Conservation (phyloP, 2,329 filamentous ascomycete genomes). For the Lecanicillium sp. region DNA sequence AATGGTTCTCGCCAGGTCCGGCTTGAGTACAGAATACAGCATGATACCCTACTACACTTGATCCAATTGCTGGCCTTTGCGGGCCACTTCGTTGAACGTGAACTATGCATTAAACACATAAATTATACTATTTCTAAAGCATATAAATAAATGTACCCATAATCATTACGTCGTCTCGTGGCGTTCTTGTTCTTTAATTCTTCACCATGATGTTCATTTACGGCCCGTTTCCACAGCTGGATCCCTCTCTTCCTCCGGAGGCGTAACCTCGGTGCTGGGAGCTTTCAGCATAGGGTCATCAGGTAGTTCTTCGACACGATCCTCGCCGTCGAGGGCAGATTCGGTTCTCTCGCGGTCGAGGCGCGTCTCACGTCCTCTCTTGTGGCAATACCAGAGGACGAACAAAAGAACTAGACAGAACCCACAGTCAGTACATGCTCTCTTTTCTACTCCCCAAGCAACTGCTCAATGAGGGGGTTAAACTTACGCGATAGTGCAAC, state of each 20-base stretch:
- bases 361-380: constrained; percentile 80
- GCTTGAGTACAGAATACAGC: too few relatives aligned
- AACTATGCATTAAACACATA: too few relatives aligned
- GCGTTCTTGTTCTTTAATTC: background rate
- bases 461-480: background rate
- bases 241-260: constrained; percentile 1
- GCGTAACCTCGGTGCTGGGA: constrained; percentile 12
- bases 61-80: too few relatives aligned
- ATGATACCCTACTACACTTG: too few relatives aligned
- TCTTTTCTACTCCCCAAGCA: too few relatives aligned
- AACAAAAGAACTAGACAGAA: constrained; percentile 78
- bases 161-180: too few relatives aligned
- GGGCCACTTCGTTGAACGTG: too few relatives aligned
- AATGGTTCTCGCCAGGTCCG: too few relatives aligned
- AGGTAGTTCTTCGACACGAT: constrained; percentile 41
- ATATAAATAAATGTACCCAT: constrained; percentile 1
- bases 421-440: too few relatives aligned
- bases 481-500: constrained; percentile 75
- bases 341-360: constrained; percentile 52
- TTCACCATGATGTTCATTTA: too few relatives aligned
- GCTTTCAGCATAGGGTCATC: constrained; percentile 38
- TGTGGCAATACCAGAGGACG: constrained; percentile 97
- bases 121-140: background rate
- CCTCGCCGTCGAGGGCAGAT: constrained; percentile 26
- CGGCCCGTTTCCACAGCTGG: too few relatives aligned